These are phyloP conservation scores for Rhodotorula taiwanensis DNA, from an alignment of 768 basidiomycete genomes.

Conservation along the genomic window DNA sequence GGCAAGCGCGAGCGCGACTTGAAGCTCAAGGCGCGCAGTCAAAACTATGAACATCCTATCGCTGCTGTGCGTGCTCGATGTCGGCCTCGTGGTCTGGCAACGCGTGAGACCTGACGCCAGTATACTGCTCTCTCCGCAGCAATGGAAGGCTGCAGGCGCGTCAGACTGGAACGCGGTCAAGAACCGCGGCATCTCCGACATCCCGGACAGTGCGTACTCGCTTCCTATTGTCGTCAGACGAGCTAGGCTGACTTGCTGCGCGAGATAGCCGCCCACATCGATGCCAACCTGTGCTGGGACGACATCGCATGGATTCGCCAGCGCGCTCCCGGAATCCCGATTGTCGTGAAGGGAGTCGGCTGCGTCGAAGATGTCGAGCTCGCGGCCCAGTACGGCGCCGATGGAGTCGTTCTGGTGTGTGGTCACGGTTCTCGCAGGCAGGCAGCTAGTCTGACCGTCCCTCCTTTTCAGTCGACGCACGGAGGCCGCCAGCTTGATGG, in stretches of 20 bases:
- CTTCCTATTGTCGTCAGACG: neutral
- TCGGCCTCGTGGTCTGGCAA: too few species aligned
- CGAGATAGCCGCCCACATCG: constrained; percentile 3
- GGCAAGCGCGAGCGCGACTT: constrained; percentile 28
- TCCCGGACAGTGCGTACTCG: constrained; percentile 1
- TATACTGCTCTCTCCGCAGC: too few species aligned
- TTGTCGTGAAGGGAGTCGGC: constrained; percentile 27
- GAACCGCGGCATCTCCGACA: constrained; percentile 11
- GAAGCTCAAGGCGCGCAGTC: constrained; percentile 27
- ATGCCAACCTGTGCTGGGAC: constrained; percentile 13
- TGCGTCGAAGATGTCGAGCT: constrained; percentile 25
- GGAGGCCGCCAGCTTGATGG: constrained; percentile 68
- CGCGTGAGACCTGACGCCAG: too few species aligned
- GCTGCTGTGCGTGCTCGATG: constrained; percentile 1
- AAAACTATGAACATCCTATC: constrained; percentile 17
- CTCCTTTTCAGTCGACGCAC: constrained; percentile 30
- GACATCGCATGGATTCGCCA: constrained; percentile 24
- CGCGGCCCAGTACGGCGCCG: constrained; percentile 17
- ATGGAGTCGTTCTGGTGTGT: constrained; percentile 20
- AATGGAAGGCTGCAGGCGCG: constrained; percentile 8
- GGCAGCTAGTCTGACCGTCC: neutral
- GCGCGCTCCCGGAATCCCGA: constrained; percentile 3
- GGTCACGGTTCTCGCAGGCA: too few species aligned
- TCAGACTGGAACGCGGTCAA: neutral
- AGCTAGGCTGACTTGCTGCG: neutral